Evolutionary conservation across 2,329 filamentous ascomycete species (phyloP).

Genomic region (Magnaporthiopsis poae): DNA sequence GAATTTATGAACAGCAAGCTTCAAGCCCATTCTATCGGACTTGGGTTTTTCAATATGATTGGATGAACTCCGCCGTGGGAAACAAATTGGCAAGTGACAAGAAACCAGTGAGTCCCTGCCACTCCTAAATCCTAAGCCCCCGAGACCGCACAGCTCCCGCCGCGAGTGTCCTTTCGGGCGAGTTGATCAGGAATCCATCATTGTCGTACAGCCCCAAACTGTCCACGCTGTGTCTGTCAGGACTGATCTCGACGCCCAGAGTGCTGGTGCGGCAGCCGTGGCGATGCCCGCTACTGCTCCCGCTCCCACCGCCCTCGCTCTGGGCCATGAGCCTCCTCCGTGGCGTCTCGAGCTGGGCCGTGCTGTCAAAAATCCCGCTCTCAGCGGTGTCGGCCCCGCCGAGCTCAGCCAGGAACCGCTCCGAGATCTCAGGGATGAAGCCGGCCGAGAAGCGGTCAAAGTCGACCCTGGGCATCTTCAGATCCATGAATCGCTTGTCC

Average conservation of each 20-base stretch:
- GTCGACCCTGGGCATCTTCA: constrained; percentile 7
- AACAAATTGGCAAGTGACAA: not conserved
- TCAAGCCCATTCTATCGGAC: too few relatives aligned
- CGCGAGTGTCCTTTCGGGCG: constrained; percentile 24
- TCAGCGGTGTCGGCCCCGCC: not conserved
- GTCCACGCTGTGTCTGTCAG: constrained; percentile 16
- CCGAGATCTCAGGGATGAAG: constrained; percentile 1
- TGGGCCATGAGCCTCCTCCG: constrained; percentile 3
- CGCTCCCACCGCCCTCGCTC: too few relatives aligned
- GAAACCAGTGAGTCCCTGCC: not conserved
- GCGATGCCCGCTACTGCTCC: too few relatives aligned
- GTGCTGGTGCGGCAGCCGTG: too few relatives aligned
- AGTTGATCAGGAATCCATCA: constrained; percentile 35
- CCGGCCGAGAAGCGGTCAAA: constrained; percentile 6
- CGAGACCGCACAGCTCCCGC: not conserved
- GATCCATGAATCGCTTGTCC: constrained; percentile 1
- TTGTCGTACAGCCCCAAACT: constrained; percentile 35
- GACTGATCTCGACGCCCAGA: not conserved
- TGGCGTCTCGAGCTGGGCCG: constrained; percentile 3
- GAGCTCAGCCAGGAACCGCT: not conserved
- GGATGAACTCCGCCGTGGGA: too few relatives aligned
- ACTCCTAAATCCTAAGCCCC: not conserved
- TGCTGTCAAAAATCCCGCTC: not conserved
- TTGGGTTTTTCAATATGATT: too few relatives aligned
- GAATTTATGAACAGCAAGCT: too few relatives aligned